Conservation (phyloP, 257 asterid species). For the Solanum sitiens region DNA sequence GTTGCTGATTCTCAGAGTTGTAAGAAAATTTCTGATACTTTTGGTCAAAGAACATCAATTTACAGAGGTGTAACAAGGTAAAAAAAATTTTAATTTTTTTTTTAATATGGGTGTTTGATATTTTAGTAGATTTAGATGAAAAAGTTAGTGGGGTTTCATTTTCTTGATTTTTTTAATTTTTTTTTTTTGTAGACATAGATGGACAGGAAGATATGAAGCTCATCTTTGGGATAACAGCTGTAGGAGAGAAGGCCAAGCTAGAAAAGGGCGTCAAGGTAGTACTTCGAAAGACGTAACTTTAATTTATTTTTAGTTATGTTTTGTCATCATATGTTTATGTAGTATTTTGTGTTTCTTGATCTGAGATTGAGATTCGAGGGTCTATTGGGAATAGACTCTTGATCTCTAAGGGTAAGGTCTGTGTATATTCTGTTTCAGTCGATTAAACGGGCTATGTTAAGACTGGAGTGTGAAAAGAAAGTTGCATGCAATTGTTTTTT, state of each 20-base stretch:
- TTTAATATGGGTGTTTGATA: neutral
- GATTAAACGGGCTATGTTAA: neutral
- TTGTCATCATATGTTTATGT: neutral
- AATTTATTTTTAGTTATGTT: neutral
- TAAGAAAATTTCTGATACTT: conserved; percentile 70
- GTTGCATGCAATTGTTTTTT: conserved; percentile 12
- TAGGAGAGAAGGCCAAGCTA: conserved; percentile 96
- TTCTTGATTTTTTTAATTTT: neutral
- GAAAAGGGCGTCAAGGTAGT: conserved; percentile 99
- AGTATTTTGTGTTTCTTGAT: neutral
- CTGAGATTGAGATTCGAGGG: neutral
- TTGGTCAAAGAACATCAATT: conserved; percentile 89
- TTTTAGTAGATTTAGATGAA: neutral
- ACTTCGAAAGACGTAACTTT: neutral
- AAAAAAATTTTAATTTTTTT: neutral
- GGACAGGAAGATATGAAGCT: conserved; percentile 99
- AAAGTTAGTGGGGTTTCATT: neutral
- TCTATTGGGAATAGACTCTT: neutral
- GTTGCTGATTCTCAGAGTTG: conserved; percentile 38
- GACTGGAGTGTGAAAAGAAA: conserved; percentile 5
- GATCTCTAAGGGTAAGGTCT: neutral
- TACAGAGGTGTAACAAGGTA: conserved; percentile 97
- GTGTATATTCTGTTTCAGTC: neutral
- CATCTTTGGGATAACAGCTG: conserved; percentile 99
- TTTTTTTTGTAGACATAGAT: conserved; percentile 63